Evolutionary conservation across 768 basidiomycete genomes (phyloP), one percentile per base, ranked within the genome.

Genomic region (Panellus pusillus): DNA sequence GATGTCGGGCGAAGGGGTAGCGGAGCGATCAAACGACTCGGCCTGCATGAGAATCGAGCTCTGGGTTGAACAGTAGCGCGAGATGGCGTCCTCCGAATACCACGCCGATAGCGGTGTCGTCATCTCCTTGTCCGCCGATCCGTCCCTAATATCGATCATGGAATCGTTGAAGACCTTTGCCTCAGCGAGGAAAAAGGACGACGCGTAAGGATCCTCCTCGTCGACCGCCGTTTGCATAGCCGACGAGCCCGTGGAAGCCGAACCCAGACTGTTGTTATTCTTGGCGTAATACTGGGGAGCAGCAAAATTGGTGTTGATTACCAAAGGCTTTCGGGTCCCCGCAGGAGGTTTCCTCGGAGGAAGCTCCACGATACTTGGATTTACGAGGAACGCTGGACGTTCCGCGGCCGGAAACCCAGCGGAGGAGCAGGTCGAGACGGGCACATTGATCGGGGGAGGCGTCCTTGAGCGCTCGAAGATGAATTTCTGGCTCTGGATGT

Each of bases 191-290:
- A 78, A 83, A 59, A 79, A 83, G 50, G 80, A 78, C 1, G 82
- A 82, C 15, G 79, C 77, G 61, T 81, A 83, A 12, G 78, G 75
- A 49, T 80, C 83, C 50, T 80, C 83, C 50, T 80, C 78, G 68
- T 89, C 87, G 44, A 87, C 80, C 36, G 87, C 87, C 17, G 87
- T 89, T 54, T 86, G 86, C 86, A 89, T 87, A 59, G 77, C 74
- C 24, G 86, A 86, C 29, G 84, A 83, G 15, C 74, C 71, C 35
- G 80, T 77, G 13, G 80, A 80, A 54, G 62, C 74, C 39, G 74
- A 78, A 17, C 71, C 71, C 29, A 71, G 66, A 64, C 75, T 71
- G 7, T 35, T 35, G 60, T 72, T 74, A 52, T 70, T 69, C 58
- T 72, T 70, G 57, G 70, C 72, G 65, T 80, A 80, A 58, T 75